These are phyloP conservation scores for Colletotrichum sp. DNA, from an alignment of 2,329 filamentous ascomycete genomes.

Conservation along the genomic window DNA sequence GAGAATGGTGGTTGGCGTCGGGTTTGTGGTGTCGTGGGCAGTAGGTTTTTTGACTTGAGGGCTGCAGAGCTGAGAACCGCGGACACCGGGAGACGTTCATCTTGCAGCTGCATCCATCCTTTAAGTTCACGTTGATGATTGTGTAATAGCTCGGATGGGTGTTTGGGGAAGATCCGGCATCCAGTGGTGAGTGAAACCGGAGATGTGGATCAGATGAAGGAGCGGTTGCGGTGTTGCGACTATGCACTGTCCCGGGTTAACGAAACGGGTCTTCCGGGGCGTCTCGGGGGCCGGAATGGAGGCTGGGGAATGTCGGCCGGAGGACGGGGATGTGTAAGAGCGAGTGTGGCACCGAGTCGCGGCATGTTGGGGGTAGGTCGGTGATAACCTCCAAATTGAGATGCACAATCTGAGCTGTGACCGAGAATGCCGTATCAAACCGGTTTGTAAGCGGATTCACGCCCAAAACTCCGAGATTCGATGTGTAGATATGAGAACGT, in stretches of 20 bases:
- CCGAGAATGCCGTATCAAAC: not conserved
- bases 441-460: not conserved
- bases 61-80: not conserved
- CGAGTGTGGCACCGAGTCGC: not conserved
- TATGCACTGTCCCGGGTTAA: not conserved
- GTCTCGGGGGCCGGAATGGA: not conserved
- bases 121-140: not conserved
- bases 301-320: not conserved
- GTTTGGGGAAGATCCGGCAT: constrained; percentile 12
- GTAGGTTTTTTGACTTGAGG: not conserved
- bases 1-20: not conserved
- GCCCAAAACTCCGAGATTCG: not conserved
- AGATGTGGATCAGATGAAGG: not conserved
- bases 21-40: not conserved
- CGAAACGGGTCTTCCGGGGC: not conserved
- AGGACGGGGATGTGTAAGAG: not conserved
- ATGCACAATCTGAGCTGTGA: not conserved
- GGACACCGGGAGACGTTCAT: not conserved
- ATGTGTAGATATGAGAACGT: not conserved
- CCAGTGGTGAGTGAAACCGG: not conserved
- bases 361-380: not conserved
- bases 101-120: not conserved
- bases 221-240: not conserved
- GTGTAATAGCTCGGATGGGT: not conserved
- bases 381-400: not conserved